Evolutionary conservation across 306 rosid genomes (phyloP).

Genomic region (Cotoneaster glaucophyllus): DNA sequence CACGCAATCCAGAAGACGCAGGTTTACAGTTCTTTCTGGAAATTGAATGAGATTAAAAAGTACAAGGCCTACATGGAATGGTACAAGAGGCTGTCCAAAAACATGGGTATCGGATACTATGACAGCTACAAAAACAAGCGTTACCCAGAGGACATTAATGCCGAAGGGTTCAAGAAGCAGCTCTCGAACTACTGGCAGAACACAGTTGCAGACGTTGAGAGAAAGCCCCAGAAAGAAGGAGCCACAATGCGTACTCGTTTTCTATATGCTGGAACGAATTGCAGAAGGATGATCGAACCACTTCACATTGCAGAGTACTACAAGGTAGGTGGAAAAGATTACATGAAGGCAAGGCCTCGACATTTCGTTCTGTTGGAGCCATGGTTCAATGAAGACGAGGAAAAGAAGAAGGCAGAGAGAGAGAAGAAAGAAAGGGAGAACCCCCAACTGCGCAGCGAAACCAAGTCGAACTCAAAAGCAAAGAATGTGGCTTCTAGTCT

Average conservation of each 20-base stretch:
- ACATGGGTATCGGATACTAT: slow-evolving; percentile 31
- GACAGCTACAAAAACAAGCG: slow-evolving; percentile 35
- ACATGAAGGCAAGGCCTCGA: slow-evolving; percentile 20
- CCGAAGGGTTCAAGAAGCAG: neutral
- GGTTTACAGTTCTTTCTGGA: slow-evolving; percentile 15
- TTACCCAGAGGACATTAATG: neutral
- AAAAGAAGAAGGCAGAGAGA: neutral
- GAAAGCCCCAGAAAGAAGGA: slow-evolving; percentile 43
- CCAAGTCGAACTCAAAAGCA: neutral
- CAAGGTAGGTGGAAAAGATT: neutral
- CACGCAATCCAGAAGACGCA: neutral
- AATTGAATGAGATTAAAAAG: slow-evolving; percentile 28
- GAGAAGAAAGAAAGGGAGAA: too few species aligned
- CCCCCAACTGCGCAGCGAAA: too few species aligned
- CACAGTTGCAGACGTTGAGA: slow-evolving; percentile 36
- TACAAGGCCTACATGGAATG: slow-evolving; percentile 52
- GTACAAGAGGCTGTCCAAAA: slow-evolving; percentile 44
- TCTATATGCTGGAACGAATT: slow-evolving; percentile 44
- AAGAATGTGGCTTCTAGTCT: slow-evolving; percentile 22
- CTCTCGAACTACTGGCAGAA: slow-evolving; percentile 45
- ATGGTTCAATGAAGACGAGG: slow-evolving; percentile 18
- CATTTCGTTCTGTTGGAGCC: slow-evolving; percentile 38
- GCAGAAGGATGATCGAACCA: slow-evolving; percentile 65
- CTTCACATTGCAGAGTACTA: slow-evolving; percentile 50
- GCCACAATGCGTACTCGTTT: slow-evolving; percentile 18